phyloP scores from a whole-genome alignment of 768 basidiomycete genomes.

The Phaffia tasmanica region DNA sequence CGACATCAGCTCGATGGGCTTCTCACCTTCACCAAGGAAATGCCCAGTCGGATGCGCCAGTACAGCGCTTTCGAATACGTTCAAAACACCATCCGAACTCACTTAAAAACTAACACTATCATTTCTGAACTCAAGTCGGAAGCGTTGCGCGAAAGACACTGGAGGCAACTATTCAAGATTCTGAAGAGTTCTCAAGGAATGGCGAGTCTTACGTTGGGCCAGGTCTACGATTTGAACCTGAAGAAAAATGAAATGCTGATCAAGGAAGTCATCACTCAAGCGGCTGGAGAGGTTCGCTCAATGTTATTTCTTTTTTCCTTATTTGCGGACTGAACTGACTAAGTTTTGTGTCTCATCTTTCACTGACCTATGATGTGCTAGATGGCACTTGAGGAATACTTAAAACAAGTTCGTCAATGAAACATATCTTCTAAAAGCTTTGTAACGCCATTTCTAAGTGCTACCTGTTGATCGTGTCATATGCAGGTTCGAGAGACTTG shows the following conservation, averaged over 20 bases:
- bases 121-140: slow-evolving; percentile 95
- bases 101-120: slow-evolving; percentile 79
- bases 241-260: slow-evolving; percentile 83
- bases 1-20: slow-evolving; percentile 88
- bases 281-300: slow-evolving; percentile 62
- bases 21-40: slow-evolving; percentile 85
- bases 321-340: neutral
- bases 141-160: slow-evolving; percentile 92
- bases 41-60: slow-evolving; percentile 98
- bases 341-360: neutral
- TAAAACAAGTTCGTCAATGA: slow-evolving; percentile 43
- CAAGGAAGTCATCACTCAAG: slow-evolving; percentile 91
- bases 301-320: neutral
- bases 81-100: slow-evolving; percentile 71
- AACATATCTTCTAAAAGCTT: neutral
- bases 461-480: slow-evolving; percentile 63
- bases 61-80: slow-evolving; percentile 98
- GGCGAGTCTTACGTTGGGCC: slow-evolving; percentile 81
- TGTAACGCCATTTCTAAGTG: neutral
- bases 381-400: slow-evolving; percentile 41
- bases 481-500: slow-evolving; percentile 94
- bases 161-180: slow-evolving; percentile 92
- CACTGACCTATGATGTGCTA: neutral
- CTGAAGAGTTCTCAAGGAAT: slow-evolving; percentile 28
- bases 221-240: slow-evolving; percentile 93